phyloP scores from a whole-genome alignment of 2,329 filamentous ascomycete species.

The Sarocladium oryzae region DNA sequence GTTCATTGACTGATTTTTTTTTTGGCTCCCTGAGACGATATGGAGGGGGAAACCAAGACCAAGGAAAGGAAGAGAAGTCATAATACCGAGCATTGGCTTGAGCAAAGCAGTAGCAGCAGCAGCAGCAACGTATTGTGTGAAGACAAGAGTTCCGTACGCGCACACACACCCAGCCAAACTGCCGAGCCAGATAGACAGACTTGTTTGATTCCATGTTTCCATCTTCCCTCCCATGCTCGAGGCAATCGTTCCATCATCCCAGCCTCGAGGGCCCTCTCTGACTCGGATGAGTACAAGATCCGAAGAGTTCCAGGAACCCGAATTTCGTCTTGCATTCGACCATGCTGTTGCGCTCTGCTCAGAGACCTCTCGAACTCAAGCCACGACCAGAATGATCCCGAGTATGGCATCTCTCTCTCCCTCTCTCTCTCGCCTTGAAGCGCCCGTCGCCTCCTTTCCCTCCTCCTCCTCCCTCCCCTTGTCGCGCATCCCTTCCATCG shows the following conservation, averaged over 20 bases:
- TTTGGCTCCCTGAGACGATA: too few species aligned
- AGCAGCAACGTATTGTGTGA: too few species aligned
- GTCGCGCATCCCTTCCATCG: too few species aligned
- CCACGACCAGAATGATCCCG: not conserved
- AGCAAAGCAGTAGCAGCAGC: too few species aligned
- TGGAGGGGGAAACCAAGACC: too few species aligned
- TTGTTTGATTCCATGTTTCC: not conserved
- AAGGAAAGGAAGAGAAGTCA: too few species aligned
- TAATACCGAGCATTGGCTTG: too few species aligned
- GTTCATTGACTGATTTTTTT: not conserved
- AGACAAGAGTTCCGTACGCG: too few species aligned
- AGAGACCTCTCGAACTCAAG: not conserved
- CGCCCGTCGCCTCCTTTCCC: too few species aligned
- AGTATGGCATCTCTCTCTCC: not conserved
- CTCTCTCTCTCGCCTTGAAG: too few species aligned
- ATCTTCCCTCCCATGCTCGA: not conserved
- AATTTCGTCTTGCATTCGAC: not conserved
- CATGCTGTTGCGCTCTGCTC: too few species aligned
- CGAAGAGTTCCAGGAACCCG: not conserved
- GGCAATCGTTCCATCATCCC: not conserved
- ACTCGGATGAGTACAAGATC: not conserved
- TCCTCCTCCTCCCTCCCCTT: not conserved
- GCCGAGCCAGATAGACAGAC: not conserved
- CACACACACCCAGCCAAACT: too few species aligned
- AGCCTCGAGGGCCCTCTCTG: not conserved